Conservation (phyloP, 139 green algal species). For the Desmodesmus armatus region DNA sequence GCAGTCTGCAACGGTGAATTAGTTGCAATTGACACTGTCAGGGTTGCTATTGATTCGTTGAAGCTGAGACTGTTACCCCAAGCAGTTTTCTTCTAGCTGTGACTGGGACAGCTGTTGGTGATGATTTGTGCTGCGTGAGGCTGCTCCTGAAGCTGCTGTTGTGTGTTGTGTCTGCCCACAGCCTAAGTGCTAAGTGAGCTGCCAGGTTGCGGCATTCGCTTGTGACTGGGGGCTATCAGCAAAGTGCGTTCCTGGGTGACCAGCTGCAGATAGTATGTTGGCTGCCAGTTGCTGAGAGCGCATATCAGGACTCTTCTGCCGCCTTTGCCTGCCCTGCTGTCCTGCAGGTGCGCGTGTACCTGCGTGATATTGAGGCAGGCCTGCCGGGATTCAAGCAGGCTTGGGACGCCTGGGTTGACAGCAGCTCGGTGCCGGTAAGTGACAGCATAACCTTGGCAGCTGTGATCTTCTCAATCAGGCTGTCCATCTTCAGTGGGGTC, state of each 20-base stretch:
- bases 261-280: background rate
- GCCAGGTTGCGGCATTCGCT: background rate
- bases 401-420: constrained; percentile 25
- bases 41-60: background rate
- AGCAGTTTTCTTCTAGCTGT: no score
- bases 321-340: background rate
- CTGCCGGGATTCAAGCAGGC: constrained; percentile 21
- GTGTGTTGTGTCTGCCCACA: background rate
- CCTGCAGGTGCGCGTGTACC: background rate
- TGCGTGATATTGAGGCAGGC: background rate
- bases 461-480: background rate
- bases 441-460: background rate
- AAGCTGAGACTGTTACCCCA: no score
- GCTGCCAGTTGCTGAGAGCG: background rate
- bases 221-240: no score
- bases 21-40: background rate
- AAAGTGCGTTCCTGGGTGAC: background rate
- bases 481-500: background rate
- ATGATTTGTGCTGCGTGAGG: background rate
- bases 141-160: background rate
- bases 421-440: constrained; percentile 1
- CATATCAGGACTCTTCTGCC: background rate
- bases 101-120: no score
- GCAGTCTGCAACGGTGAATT: background rate
- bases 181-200: background rate